These are phyloP conservation scores for Penicillium sp. DNA, from an alignment of 2,329 filamentous ascomycete species.

Conservation along the genomic window DNA sequence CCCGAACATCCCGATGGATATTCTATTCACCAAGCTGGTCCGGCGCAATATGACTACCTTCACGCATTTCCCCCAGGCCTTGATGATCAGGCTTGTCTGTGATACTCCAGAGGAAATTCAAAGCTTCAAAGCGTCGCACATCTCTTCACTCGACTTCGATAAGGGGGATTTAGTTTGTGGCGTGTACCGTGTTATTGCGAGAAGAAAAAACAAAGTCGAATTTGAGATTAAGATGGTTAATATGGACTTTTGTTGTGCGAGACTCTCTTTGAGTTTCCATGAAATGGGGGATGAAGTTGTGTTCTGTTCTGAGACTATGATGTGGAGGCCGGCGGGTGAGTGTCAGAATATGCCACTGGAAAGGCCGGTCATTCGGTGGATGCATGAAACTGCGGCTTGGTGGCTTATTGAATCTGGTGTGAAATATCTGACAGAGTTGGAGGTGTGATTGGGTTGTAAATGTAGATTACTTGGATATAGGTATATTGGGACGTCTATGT, in stretches of 20 bases:
- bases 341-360: constrained; percentile 31
- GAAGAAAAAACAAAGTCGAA: constrained; percentile 30
- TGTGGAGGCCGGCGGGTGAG: constrained; percentile 29
- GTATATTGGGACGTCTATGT: neutral
- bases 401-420: constrained; percentile 39
- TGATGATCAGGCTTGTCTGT: constrained; percentile 25
- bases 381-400: constrained; percentile 38
- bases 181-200: constrained; percentile 28
- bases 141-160: constrained; percentile 28
- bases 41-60: constrained; percentile 37
- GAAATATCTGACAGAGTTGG: constrained; percentile 24
- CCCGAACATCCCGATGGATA: constrained; percentile 14
- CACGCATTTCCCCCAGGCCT: constrained; percentile 34
- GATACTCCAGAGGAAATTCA: constrained; percentile 10
- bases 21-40: constrained; percentile 29
- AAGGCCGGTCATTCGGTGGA: constrained; percentile 24
- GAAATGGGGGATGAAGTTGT: constrained; percentile 18
- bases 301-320: constrained; percentile 31
- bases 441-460: neutral
- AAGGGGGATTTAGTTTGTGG: constrained; percentile 35
- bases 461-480: neutral
- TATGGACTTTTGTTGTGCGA: constrained; percentile 16
- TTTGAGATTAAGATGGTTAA: constrained; percentile 28
- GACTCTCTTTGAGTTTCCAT: constrained; percentile 26
- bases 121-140: constrained; percentile 28